Conservation (phyloP, 768 basidiomycete genomes). For the Postia placenta region DNA sequence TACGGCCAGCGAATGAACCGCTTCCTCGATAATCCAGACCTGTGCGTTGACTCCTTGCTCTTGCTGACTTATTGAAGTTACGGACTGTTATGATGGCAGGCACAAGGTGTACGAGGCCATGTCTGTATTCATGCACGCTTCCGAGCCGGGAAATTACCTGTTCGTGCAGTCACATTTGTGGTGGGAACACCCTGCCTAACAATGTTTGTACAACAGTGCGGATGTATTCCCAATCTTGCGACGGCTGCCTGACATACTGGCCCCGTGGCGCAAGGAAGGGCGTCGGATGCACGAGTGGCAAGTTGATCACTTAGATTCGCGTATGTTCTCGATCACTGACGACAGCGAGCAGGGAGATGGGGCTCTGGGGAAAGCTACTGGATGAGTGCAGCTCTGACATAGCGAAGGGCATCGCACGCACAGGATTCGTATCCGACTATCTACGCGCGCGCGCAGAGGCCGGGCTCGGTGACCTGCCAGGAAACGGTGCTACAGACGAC, state of each 20-base stretch:
- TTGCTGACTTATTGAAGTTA: neutral
- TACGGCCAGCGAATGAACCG: constrained; percentile 1
- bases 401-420: neutral
- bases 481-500: constrained; percentile 21
- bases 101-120: constrained; percentile 23
- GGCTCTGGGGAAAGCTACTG: constrained; percentile 3
- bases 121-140: constrained; percentile 19
- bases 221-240: constrained; percentile 24
- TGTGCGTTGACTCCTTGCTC: neutral
- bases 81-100: neutral
- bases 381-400: neutral
- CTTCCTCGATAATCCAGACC: neutral
- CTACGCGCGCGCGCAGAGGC: constrained; percentile 16
- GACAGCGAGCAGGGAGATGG: constrained; percentile 1
- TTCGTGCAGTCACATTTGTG: constrained; percentile 2
- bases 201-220: too few relatives aligned
- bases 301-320: neutral
- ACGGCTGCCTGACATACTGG: constrained; percentile 21
- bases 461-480: too few relatives aligned
- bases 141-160: constrained; percentile 24
- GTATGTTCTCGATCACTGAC: neutral
- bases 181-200: neutral
- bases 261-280: constrained; percentile 20
- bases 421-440: neutral
- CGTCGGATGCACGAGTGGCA: constrained; percentile 23